Conservation (phyloP, 2,329 filamentous ascomycete species). For the Colletotrichum sp. region DNA sequence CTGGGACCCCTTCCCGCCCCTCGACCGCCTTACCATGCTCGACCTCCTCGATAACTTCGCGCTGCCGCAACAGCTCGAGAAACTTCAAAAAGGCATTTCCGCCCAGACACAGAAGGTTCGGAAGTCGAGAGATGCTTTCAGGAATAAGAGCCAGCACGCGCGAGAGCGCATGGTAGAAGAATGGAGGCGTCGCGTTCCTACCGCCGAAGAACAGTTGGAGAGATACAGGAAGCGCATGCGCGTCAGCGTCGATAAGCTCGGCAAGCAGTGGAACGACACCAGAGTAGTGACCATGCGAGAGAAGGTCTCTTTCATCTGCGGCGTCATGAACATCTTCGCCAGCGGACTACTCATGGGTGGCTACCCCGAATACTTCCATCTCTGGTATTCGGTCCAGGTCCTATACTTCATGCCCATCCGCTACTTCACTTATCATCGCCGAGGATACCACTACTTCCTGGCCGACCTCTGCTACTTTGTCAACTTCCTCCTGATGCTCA, state of each 20-base stretch:
- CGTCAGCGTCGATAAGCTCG: constrained; percentile 84
- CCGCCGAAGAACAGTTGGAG: constrained; percentile 90
- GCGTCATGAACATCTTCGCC: constrained; percentile 96
- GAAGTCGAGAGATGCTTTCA: constrained; percentile 80
- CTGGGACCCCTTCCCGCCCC: constrained; percentile 84
- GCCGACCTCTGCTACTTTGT: constrained; percentile 98
- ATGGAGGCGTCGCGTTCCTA: constrained; percentile 85
- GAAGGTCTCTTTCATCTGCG: constrained; percentile 95
- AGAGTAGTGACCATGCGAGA: constrained; percentile 88
- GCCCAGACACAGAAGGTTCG: constrained; percentile 86
- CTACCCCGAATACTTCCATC: constrained; percentile 83
- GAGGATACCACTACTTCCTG: constrained; percentile 95
- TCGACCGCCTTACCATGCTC: constrained; percentile 89
- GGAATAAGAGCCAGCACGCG: constrained; percentile 77
- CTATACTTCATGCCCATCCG: constrained; percentile 97
- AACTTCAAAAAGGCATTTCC: constrained; percentile 82
- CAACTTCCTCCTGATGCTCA: constrained; percentile 83
- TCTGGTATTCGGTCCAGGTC: constrained; percentile 90
- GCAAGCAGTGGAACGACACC: constrained; percentile 85
- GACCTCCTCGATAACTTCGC: constrained; percentile 95
- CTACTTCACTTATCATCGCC: constrained; percentile 87
- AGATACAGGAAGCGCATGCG: constrained; percentile 90
- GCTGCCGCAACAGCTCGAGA: constrained; percentile 88
- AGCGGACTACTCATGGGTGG: constrained; percentile 93
- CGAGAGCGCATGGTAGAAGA: constrained; percentile 90